Base-by-base conservation (phyloP, 129 eudicot genomes). In the Gnaphalium uliginosum region DNA sequence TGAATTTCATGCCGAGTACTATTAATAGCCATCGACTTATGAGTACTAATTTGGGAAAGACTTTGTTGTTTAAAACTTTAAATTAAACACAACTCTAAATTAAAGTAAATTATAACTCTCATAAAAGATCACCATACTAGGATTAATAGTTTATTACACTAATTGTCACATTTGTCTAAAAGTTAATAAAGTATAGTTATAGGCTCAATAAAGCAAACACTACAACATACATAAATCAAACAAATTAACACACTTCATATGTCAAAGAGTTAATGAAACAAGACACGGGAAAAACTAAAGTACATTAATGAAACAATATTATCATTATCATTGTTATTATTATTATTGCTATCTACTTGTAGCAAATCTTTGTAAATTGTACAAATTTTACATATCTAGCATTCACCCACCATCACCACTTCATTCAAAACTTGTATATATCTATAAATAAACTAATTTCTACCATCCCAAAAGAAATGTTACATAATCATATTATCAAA, bases 361-460 rank as follows among this genome's bases (percentile, higher is more conserved):
- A 51, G 27, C 66, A 76, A 65, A 30, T 29, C 65, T 37, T 59
- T 46, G 51, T 71, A 71, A 78, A 71, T 79, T 71, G 78, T 78
- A 72, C 78, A 79, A 25, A 79, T 64, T 72, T 53, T 72, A 76
- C 81, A 77, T 24, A 1, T 32, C 53, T 14, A 46, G 18, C 53
- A 13, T 43, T 18, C 41, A 32, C 26, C 25, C 60, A 72, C 26
- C 68, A 79, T 53, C 30, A 63, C 58, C 75, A 56, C 59, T 39
- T 41, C 18, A 11, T 35, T 60, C 66, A 46, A 27, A 50, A 65
- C 66, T 30, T 50, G 22, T 29, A 19, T 78, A 51, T 78, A 63
- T 35, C 77, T 61, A 61, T n/a, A n/a, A n/a, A 29, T 50, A 71
- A 78, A 62, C 77, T 71, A 71, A 78, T 54, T 24, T 73, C 62